phyloP scores from a whole-genome alignment of 2,329 filamentous ascomycete species.

The Fusarium nisikadoi region DNA sequence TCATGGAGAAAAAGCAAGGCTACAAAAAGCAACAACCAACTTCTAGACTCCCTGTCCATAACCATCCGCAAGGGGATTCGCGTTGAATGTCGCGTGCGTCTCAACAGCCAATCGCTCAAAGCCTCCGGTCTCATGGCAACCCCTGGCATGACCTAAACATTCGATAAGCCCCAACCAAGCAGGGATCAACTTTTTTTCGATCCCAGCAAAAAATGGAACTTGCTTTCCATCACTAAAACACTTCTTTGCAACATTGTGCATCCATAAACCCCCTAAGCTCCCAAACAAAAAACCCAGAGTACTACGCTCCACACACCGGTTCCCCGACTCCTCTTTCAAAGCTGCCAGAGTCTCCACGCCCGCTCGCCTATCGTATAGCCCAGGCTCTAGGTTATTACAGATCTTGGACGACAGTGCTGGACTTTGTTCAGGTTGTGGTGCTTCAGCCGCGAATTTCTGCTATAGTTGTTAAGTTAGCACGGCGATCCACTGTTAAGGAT shows the following conservation, averaged over 20 bases:
- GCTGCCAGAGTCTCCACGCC: conserved; percentile 1
- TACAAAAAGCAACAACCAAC: conserved; percentile 7
- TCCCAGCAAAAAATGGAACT: conserved; percentile 2
- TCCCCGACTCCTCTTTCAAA: neutral
- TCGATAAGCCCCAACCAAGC: conserved; percentile 26
- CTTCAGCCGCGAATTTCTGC: conserved; percentile 18
- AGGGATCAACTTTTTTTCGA: conserved; percentile 14
- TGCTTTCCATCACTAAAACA: neutral
- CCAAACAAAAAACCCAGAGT: neutral
- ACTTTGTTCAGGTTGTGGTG: neutral
- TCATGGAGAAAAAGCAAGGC: conserved; percentile 9
- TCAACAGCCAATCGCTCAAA: conserved; percentile 23
- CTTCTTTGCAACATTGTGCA: neutral
- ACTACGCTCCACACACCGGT: conserved; percentile 1
- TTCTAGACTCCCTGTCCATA: neutral
- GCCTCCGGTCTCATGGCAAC: neutral
- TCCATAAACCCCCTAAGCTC: neutral
- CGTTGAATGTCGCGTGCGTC: conserved; percentile 27
- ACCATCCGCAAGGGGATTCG: conserved; percentile 13
- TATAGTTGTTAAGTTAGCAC: conserved; percentile 4
- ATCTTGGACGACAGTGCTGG: neutral
- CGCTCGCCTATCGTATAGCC: conserved; percentile 33
- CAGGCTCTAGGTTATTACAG: conserved; percentile 4
- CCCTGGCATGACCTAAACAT: conserved; percentile 33
- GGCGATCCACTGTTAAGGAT: conserved; percentile 8